Percentiles rank a stretch among this genome's conserved stretches.
These are phyloP conservation scores for Ophiostoma novo-ulmi DNA, from an alignment of 2,329 filamentous ascomycete species.

Conservation along the genomic window DNA sequence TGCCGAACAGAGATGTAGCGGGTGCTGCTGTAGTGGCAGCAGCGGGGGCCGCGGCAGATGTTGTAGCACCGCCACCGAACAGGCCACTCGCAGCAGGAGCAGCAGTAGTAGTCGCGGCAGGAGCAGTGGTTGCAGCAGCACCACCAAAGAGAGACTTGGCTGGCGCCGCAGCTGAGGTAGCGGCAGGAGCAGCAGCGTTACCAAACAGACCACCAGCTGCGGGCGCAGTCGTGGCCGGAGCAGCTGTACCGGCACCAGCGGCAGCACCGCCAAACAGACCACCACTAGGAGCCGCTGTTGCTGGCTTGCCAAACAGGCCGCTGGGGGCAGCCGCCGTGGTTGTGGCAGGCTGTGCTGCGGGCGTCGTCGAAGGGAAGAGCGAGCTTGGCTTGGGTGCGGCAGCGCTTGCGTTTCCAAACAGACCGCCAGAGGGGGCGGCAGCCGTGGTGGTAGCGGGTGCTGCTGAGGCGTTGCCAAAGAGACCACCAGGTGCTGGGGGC, in stretches of 20 bases:
- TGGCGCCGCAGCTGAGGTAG: background rate
- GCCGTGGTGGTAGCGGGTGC: conserved; percentile 24
- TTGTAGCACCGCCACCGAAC: background rate
- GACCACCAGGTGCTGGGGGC: conserved; percentile 19
- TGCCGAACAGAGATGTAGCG: conserved; percentile 16
- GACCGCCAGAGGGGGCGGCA: conserved; percentile 18
- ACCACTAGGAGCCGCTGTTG: background rate
- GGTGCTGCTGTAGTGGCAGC: background rate
- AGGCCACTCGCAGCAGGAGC: background rate
- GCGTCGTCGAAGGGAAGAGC: conserved; percentile 9
- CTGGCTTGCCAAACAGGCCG: conserved; percentile 5
- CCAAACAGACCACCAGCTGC: conserved; percentile 15
- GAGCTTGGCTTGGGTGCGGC: conserved; percentile 10
- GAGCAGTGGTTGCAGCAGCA: background rate
- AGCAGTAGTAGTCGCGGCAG: background rate
- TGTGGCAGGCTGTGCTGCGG: conserved; percentile 17
- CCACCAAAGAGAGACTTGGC: background rate
- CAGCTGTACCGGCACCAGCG: conserved; percentile 18
- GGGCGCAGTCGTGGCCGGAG: background rate
- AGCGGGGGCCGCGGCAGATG: conserved; percentile 2
- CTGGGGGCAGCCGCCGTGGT: background rate
- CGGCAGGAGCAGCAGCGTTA: background rate
- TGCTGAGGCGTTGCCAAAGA: conserved; percentile 21
- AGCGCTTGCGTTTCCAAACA: conserved; percentile 14
- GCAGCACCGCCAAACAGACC: conserved; percentile 16